Conservation (phyloP, 225 moss, liverwort and hornwort genomes). For the Pseudoscleropodium purum region DNA sequence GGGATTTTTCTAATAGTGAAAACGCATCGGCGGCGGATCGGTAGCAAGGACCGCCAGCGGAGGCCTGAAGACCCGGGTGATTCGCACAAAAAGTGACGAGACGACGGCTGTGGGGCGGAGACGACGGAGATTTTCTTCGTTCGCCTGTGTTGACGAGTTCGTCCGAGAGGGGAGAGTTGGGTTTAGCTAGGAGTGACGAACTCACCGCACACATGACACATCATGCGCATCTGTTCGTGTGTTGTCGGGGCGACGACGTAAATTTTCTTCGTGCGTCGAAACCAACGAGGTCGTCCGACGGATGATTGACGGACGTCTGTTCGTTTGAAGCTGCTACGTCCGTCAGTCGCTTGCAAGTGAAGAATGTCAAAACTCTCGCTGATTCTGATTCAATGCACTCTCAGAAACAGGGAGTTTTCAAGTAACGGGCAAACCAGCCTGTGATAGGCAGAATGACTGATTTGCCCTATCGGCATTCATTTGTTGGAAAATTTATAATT, state of each 20-base stretch:
- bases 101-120: not conserved
- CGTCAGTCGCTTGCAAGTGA: not conserved
- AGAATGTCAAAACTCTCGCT: not conserved
- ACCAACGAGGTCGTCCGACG: not conserved
- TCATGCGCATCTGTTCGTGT: not conserved
- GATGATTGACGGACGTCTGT: not conserved
- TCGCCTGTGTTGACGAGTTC: not conserved
- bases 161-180: not conserved
- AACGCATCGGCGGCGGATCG: not conserved
- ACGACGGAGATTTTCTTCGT: not conserved
- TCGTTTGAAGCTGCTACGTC: not conserved
- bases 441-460: too few species aligned
- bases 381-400: too few species aligned
- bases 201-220: too few species aligned
- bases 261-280: not conserved
- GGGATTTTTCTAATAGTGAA: not conserved
- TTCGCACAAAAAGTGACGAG: not conserved
- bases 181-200: not conserved
- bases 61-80: not conserved
- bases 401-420: accelerated
- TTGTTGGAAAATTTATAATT: too few species aligned
- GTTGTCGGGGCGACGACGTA: not conserved
- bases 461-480: too few species aligned
- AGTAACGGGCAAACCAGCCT: too few species aligned
- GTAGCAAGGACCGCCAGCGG: not conserved